phyloP scores from a whole-genome alignment of 306 rosid species.

The Medicago ruthenica region DNA sequence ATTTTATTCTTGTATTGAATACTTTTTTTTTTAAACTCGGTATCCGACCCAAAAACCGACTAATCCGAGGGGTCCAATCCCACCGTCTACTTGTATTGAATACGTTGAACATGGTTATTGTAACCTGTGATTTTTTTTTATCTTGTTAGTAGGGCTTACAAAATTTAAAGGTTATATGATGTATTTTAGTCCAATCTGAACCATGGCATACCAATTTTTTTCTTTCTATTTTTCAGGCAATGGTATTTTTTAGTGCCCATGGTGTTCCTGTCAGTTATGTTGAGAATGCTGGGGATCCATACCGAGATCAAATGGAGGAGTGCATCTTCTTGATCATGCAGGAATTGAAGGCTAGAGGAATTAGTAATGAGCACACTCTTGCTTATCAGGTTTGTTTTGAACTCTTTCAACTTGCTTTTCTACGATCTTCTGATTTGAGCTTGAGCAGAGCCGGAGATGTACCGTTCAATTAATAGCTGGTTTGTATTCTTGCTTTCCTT shows the following conservation, averaged over 20 bases:
- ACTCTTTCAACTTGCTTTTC: constrained; percentile 24
- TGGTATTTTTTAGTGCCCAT: constrained; percentile 97
- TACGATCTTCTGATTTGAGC: constrained; percentile 21
- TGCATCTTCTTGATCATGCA: constrained; percentile 89
- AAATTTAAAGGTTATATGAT: constrained; percentile 27
- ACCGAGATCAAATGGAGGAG: constrained; percentile 96
- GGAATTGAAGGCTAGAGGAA: constrained; percentile 93
- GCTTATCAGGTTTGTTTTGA: constrained; percentile 83
- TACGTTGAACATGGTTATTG: constrained; percentile 28
- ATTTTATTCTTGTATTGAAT: constrained; percentile 40
- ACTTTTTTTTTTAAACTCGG: neutral
- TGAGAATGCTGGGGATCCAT: constrained; percentile 96
- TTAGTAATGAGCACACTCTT: constrained; percentile 83
- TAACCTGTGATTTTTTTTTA: neutral
- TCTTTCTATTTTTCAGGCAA: constrained; percentile 55
- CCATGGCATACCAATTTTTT: constrained; percentile 8
- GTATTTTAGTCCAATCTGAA: constrained; percentile 26
- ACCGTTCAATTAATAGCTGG: constrained; percentile 16
- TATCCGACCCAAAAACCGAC: too few species aligned
- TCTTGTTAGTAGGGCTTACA: neutral
- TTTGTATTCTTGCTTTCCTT: constrained; percentile 19
- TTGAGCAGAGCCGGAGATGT: neutral
- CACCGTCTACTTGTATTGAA: neutral
- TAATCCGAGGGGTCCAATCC: too few species aligned
- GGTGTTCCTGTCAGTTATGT: constrained; percentile 97